phyloP scores from a whole-genome alignment of 805 yeast genomes.

The Danielia reshetovae region DNA sequence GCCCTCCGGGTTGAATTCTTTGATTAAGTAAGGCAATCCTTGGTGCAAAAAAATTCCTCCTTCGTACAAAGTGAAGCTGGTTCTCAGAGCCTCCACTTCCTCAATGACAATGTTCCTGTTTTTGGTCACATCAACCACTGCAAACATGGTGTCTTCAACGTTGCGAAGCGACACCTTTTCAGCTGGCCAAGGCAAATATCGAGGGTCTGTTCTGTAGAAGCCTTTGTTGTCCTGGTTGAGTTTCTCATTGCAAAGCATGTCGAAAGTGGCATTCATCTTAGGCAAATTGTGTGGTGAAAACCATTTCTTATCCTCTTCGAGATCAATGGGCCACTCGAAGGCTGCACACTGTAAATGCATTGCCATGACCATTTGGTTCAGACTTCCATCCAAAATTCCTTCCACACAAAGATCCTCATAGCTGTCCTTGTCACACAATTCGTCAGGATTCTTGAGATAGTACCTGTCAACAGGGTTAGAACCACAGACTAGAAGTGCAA shows the following conservation, averaged over 20 bases:
- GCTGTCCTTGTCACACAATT: slow-evolving; percentile 39
- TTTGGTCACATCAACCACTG: slow-evolving; percentile 86
- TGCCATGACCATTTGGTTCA: slow-evolving; percentile 50
- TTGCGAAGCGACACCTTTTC: slow-evolving; percentile 75
- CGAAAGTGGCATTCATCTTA: slow-evolving; percentile 15
- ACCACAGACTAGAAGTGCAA: slow-evolving; percentile 81
- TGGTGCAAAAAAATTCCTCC: slow-evolving; percentile 95
- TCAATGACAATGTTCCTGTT: slow-evolving; percentile 76
- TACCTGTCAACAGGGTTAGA: slow-evolving; percentile 83
- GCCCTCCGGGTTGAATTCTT: slow-evolving; percentile 78
- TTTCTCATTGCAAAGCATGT: slow-evolving; percentile 33
- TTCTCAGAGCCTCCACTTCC: slow-evolving; percentile 82
- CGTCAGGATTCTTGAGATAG: slow-evolving; percentile 66
- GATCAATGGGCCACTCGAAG: slow-evolving; percentile 65
- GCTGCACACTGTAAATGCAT: slow-evolving; percentile 95
- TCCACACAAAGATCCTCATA: slow-evolving; percentile 42
- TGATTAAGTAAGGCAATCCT: slow-evolving; percentile 83
- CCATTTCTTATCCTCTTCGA: slow-evolving; percentile 51
- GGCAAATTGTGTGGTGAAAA: slow-evolving; percentile 41
- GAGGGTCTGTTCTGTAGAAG: slow-evolving; percentile 30
- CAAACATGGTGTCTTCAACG: slow-evolving; percentile 74
- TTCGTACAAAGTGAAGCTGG: slow-evolving; percentile 82
- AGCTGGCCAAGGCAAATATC: slow-evolving; percentile 80
- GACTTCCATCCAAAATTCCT: slow-evolving; percentile 30
- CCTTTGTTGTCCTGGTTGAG: slow-evolving; percentile 32